phyloP scores from a whole-genome alignment of 495 filamentous ascomycete genomes.

The Halenospora varia region DNA sequence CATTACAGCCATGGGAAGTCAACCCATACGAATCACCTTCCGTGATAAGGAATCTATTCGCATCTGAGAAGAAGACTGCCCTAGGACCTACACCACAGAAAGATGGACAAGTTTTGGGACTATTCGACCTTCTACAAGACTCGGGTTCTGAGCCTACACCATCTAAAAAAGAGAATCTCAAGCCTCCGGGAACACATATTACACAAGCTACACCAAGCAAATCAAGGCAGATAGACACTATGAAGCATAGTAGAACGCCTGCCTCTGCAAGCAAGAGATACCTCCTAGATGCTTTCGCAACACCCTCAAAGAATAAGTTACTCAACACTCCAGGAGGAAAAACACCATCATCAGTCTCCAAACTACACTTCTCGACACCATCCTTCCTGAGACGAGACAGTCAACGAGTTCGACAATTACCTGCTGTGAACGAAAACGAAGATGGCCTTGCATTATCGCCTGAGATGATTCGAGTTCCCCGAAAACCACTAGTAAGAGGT shows the following conservation, averaged over 20 bases:
- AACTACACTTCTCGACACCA: constrained; percentile 60
- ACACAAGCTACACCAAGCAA: constrained; percentile 19
- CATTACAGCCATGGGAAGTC: constrained; percentile 28
- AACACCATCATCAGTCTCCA: constrained; percentile 47
- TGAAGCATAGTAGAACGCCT: constrained; percentile 48
- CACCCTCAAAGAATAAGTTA: constrained; percentile 46
- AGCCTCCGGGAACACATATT: neutral
- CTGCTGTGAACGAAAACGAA: constrained; percentile 45
- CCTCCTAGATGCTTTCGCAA: constrained; percentile 61
- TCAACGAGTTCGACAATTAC: constrained; percentile 25
- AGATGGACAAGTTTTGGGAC: constrained; percentile 77
- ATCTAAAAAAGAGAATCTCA: neutral
- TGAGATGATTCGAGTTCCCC: constrained; percentile 41
- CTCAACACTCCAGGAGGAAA: constrained; percentile 27
- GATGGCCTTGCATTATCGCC: constrained; percentile 30
- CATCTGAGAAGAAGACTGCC: constrained; percentile 43
- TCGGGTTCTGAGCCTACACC: constrained; percentile 29
- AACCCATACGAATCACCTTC: constrained; percentile 59
- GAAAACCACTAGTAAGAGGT: constrained; percentile 63
- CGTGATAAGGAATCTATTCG: constrained; percentile 53
- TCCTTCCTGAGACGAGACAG: constrained; percentile 64
- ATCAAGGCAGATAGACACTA: constrained; percentile 3
- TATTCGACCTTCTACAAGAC: constrained; percentile 82
- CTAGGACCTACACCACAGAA: constrained; percentile 90
- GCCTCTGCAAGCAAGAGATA: constrained; percentile 57